Evolutionary conservation across 305 asterid genomes (phyloP), one percentile per base, ranked within the genome.

Genomic region (Plantago coronopus): DNA sequence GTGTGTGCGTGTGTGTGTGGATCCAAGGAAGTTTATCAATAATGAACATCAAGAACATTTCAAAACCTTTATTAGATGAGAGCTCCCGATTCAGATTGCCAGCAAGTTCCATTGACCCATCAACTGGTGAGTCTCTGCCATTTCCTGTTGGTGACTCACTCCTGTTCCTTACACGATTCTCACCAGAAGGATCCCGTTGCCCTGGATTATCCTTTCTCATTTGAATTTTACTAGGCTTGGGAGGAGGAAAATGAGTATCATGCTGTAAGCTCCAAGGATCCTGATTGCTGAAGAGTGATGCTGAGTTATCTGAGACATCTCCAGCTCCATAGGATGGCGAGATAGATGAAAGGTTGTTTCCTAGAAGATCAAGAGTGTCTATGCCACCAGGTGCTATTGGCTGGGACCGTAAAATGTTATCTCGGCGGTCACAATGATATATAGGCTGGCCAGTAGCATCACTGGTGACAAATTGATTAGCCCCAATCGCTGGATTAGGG

Each of bases 201-300:
- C 83, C 83, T 25, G 73, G 63, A 70, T 58, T 59, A 22, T 83
- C 95, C 75, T 70, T 83, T 66, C 75, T 81, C 14, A 72, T 54
- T 68, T 74, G 86, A 73, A 76, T 57, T 74, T 78, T 86, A 81
- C 65, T 78, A 44, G 95, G 91, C 55, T 57, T 73, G 27, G 89
- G 91, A 69, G 95, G 95, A 54, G 89, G 88, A 55, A 78, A 78
- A 23, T 78, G 89, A 58, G 77, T 60, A 71, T 86, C 95, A 25
- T 76, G 70, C 56, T 64, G 70, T 75, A 83, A 48, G 72, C 61
- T 79, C 89, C 89, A 86, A 42, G 86, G 87, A 78, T 86, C 95
- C 70, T 78, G 87, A 66, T 79, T 67, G 66, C 76, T 67, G 67
- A 79, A 81, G 43, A 79, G 70, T 19, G 89, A 81, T 54, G 76